Evolutionary conservation across 306 rosid species (phyloP).

Genomic region (Dalbergia cultrata): DNA sequence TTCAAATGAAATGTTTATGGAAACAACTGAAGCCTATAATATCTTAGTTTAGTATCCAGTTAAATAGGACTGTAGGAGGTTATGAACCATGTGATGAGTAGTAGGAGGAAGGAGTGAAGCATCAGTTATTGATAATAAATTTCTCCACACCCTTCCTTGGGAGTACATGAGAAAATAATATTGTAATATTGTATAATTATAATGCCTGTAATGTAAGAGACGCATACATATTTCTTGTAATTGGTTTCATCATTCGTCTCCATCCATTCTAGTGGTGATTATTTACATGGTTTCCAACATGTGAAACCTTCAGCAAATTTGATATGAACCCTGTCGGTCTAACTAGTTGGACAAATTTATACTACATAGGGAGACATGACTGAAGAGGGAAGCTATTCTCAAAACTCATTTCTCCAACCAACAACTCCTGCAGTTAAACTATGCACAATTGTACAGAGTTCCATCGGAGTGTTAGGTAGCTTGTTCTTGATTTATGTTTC

Average conservation of each 20-base stretch:
- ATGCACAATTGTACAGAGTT: neutral
- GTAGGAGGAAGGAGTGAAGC: conserved; percentile 13
- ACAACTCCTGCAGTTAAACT: neutral
- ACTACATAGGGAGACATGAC: too few species aligned
- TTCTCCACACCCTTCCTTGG: neutral
- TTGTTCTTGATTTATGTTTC: neutral
- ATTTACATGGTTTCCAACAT: neutral
- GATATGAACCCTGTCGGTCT: neutral
- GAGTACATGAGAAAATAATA: conserved; percentile 7
- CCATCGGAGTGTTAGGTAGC: neutral
- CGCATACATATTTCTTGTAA: conserved; percentile 7
- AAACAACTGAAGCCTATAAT: conserved; percentile 18
- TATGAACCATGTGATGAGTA: conserved; percentile 38
- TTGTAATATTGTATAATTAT: conserved; percentile 32
- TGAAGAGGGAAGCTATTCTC: too few species aligned
- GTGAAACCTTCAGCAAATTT: neutral
- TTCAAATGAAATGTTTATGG: conserved; percentile 40
- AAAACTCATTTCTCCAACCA: neutral
- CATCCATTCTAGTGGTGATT: neutral
- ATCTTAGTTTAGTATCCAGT: conserved; percentile 35
- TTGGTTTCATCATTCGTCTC: conserved; percentile 11
- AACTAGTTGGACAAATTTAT: too few species aligned
- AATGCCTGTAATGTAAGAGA: conserved; percentile 8
- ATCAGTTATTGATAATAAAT: conserved; percentile 14
- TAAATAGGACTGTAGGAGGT: conserved; percentile 36